Base-by-base conservation (phyloP, 441 rosid genomes). In the Pelargonium fulgidum region DNA sequence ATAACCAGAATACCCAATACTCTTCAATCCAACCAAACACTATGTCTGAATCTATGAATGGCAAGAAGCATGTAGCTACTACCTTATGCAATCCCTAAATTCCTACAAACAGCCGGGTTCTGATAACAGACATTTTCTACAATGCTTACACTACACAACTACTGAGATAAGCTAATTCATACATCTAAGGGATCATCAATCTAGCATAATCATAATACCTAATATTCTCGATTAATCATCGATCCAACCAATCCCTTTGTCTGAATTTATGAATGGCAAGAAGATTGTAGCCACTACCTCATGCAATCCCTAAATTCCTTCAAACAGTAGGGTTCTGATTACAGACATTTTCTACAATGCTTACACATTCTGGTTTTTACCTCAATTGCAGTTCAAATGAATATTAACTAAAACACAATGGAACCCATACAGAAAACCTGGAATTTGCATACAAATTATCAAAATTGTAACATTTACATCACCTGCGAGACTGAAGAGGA, bases 401-500 rank as follows among this genome's bases (percentile, higher is more conserved):
- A 54, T 14, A 14, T 54, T 54, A 16, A 16, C 61, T 29, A 29
- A 3, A 29, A 54, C 61, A 16, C 19, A 54, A n/a, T 2, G 5
- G n/a, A 50, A n/a, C 56, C 56, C 56, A 50, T 13, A 54, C 61
- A 54, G 61, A 54, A 54, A 54, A 7, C 20, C 20, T 14, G 61
- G 13, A 54, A 14, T 54, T 10, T 54, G 61, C 1, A 54, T 16
- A 54, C 61, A n/a, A n/a, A n/a, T n/a, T n/a, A n/a, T n/a, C 16
- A 10, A 7, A 16, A 54, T 16, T 54, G 7, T 22, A 4, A 16
- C 20, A 54, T 54, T 36, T 11, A 54, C 61, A 54, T 16, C 42
- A 86, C 89, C 89, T 85, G 63, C 68, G 72, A 39, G 87, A 83
- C 45, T 66, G 82, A 63, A 66, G 33, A 22, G 75, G 77, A 78